These are phyloP conservation scores for Chaetomium globosum DNA, from an alignment of 2,329 filamentous ascomycete species.

Conservation along the genomic window DNA sequence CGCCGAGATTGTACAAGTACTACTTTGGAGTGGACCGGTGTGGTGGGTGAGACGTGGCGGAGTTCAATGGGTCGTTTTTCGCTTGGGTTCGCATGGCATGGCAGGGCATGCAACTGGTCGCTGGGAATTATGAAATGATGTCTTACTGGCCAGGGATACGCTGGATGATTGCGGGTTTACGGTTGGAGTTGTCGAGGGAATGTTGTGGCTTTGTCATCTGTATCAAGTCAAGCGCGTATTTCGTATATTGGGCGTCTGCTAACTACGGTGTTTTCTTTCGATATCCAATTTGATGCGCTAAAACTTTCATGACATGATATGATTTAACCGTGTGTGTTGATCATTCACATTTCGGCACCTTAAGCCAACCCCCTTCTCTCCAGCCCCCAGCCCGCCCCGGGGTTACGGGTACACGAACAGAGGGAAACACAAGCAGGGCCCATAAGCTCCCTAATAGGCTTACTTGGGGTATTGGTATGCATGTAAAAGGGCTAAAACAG, in stretches of 20 bases:
- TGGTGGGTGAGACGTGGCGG: slow-evolving; percentile 16
- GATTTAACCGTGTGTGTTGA: no score
- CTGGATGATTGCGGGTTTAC: background rate
- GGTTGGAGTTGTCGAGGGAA: background rate
- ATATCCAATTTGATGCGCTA: no score
- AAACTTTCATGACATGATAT: no score
- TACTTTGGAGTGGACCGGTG: background rate
- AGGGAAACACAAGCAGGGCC: no score
- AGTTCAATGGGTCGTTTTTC: slow-evolving; percentile 6
- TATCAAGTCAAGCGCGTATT: background rate
- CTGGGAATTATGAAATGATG: background rate
- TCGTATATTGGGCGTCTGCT: background rate
- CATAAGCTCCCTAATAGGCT: no score
- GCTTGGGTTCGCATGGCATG: background rate
- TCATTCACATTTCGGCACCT: no score
- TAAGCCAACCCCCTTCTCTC: no score
- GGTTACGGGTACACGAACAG: no score
- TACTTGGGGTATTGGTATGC: no score
- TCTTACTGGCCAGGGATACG: slow-evolving; percentile 1
- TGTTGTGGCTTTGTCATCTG: background rate
- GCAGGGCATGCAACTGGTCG: background rate
- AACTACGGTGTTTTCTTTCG: background rate
- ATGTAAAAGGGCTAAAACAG: no score
- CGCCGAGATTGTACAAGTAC: slow-evolving; percentile 8
- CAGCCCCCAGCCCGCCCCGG: no score